Evolutionary conservation across 2,329 filamentous ascomycete species (phyloP).

Genomic region (Lasiodiplodia theobromae): DNA sequence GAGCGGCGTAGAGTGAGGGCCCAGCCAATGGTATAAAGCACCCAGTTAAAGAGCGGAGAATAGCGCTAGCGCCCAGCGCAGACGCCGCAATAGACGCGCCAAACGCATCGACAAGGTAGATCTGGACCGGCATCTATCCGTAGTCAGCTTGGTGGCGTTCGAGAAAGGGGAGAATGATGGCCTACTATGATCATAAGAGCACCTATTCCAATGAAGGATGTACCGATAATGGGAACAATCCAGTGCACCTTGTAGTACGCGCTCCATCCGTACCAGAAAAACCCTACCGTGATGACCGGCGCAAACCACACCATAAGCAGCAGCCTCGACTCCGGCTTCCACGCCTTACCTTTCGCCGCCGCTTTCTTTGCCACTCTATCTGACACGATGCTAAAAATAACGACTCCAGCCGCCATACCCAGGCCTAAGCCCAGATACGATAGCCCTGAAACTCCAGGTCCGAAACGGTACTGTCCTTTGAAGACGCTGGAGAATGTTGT

Average conservation of each 20-base stretch:
- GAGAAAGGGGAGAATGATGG: too few species aligned
- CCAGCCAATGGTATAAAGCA: too few species aligned
- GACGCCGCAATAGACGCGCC: slow-evolving; percentile 9
- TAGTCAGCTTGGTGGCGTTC: too few species aligned
- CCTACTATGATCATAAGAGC: not conserved
- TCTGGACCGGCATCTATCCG: slow-evolving; percentile 32
- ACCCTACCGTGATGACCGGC: slow-evolving; percentile 45
- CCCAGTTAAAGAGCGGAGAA: too few species aligned
- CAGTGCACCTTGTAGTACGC: slow-evolving; percentile 14
- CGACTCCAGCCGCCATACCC: slow-evolving; percentile 1
- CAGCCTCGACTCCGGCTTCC: slow-evolving; percentile 31
- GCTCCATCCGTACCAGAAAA: slow-evolving; percentile 50
- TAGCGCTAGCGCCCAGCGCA: too few species aligned
- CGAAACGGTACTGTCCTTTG: slow-evolving; percentile 20
- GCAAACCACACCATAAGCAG: slow-evolving; percentile 30
- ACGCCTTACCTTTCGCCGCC: not conserved
- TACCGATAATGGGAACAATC: slow-evolving; percentile 10
- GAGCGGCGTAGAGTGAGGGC: too few species aligned
- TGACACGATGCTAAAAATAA: slow-evolving; percentile 15
- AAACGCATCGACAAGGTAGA: too few species aligned
- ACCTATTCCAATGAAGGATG: not conserved
- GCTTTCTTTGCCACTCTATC: slow-evolving; percentile 16
- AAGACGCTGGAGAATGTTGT: slow-evolving; percentile 34
- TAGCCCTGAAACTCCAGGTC: slow-evolving; percentile 2
- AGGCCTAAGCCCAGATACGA: slow-evolving; percentile 28